phyloP scores from a whole-genome alignment of 2,329 filamentous ascomycete species.

The Daldinia sp. region DNA sequence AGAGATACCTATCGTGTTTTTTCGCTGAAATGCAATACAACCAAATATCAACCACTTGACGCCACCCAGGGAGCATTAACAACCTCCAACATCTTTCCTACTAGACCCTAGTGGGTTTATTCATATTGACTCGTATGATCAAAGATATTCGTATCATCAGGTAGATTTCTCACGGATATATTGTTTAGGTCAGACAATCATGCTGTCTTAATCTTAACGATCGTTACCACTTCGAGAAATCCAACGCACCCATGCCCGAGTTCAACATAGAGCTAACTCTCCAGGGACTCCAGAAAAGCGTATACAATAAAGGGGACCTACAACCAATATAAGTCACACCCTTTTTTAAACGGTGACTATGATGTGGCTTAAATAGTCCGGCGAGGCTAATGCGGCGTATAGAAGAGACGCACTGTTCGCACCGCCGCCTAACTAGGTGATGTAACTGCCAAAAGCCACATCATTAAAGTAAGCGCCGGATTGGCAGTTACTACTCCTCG shows the following conservation, averaged over 20 bases:
- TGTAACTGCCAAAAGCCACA: conserved; percentile 21
- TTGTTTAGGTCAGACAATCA: neutral
- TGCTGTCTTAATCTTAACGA: neutral
- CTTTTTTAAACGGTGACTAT: conserved; percentile 32
- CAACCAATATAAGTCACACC: conserved; percentile 16
- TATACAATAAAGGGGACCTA: neutral
- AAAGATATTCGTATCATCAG: neutral
- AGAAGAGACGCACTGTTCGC: conserved; percentile 19
- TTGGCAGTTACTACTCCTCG: conserved; percentile 13
- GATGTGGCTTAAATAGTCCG: conserved; percentile 36
- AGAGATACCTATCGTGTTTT: neutral
- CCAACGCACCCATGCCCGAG: neutral
- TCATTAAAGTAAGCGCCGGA: conserved; percentile 26
- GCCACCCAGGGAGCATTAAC: neutral
- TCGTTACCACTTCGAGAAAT: neutral
- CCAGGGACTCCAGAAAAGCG: neutral
- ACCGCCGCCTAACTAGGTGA: conserved; percentile 1
- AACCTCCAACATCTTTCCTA: neutral
- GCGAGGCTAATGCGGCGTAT: conserved; percentile 23
- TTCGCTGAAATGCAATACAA: conserved; percentile 15
- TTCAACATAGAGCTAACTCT: neutral
- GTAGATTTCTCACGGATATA: neutral
- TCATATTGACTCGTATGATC: neutral
- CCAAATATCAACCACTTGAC: conserved; percentile 13
- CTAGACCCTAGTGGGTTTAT: neutral